Base-by-base conservation (phyloP, 163 green algal genomes). In the Prototheca wickerhamii region DNA sequence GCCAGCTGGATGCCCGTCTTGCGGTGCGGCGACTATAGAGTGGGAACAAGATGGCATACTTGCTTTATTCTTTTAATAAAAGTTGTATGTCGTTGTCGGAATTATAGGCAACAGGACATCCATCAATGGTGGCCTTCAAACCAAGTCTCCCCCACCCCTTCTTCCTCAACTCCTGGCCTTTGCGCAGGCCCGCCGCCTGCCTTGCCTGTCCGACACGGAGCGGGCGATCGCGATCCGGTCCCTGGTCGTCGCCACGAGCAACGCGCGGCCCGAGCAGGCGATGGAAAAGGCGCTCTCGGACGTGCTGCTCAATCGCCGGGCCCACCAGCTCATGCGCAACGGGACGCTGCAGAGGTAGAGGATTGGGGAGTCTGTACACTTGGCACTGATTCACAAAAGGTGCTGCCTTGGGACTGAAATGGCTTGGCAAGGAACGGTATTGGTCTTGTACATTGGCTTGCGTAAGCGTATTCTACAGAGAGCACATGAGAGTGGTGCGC, bases 161-260 rank as follows among this genome's bases (percentile, higher is more conserved):
- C n/a, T n/a, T n/a, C n/a, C n/a, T n/a, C n/a, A n/a, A n/a, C n/a
- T n/a, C 26, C 8, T n/a, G 21, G 49, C 8, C 18, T 56, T 25
- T 28, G 23, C 7, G 1, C n/a, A 69, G 63, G 65, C 58, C 2
- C 34, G 34, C 0, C 58, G 66, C 4, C 35, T n/a, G 30, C 51
- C 32, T 1, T 18, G 15, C 4, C 37, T 72, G 31, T 52, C 10
- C 29, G 30, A 29, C 17, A 26, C 25, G 2, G 66, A 72, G 40
- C 29, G 59, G 0, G 66, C 66, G 5, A 52, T 72, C 4, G 66
- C 66, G 25, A 72, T 72, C 59, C 66, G 66, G n/a, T 72, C 66
- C 6, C 66, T 72, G 29, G 65, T 72, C 3, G 66, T 72, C 15
- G 58, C 66, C 29, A 72, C 66, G 0, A 42, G 51, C 31, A 72